Conservation (phyloP, 2,329 filamentous ascomycete species). For the Cercospora sp. region DNA sequence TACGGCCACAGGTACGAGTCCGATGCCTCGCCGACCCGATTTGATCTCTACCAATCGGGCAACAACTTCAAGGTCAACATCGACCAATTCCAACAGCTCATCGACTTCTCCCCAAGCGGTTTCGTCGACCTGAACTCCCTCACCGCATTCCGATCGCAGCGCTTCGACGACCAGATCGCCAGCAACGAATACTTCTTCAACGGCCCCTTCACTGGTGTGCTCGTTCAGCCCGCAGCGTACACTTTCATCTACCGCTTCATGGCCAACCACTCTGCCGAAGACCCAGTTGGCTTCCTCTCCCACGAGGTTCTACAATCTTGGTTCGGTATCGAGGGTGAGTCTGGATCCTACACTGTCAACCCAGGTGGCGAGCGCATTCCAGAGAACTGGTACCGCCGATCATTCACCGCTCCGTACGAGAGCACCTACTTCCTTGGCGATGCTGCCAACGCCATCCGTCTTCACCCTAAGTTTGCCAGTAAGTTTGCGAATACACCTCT, state of each 20-base stretch:
- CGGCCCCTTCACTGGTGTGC: constrained; percentile 15
- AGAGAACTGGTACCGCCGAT: constrained; percentile 36
- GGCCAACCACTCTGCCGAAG: constrained; percentile 30
- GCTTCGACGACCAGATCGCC: constrained; percentile 29
- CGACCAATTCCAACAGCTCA: constrained; percentile 34
- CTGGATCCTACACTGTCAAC: constrained; percentile 24
- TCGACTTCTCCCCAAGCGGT: constrained; percentile 28
- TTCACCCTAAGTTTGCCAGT: constrained; percentile 37
- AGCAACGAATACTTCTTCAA: constrained; percentile 37
- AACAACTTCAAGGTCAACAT: constrained; percentile 34
- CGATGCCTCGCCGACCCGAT: constrained; percentile 39
- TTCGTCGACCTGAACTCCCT: constrained; percentile 24
- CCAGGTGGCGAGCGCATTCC: constrained; percentile 32
- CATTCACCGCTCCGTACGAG: constrained; percentile 33
- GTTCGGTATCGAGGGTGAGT: constrained; percentile 29
- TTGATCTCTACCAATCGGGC: constrained; percentile 37
- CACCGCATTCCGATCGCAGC: constrained; percentile 23
- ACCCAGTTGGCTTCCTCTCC: constrained; percentile 27
- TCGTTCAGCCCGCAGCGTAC: constrained; percentile 30
- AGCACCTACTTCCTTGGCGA: constrained; percentile 36
- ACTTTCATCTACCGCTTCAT: constrained; percentile 36
- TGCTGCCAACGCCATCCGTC: constrained; percentile 21
- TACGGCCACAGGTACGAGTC: constrained; percentile 33
- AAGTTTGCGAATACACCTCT: not conserved
- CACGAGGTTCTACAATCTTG: constrained; percentile 27